A percentile compares a stretch with the other conserved stretches of the same genome.
phyloP scores from a whole-genome alignment of 129 eudicot genomes.

The Deinandra increscens region DNA sequence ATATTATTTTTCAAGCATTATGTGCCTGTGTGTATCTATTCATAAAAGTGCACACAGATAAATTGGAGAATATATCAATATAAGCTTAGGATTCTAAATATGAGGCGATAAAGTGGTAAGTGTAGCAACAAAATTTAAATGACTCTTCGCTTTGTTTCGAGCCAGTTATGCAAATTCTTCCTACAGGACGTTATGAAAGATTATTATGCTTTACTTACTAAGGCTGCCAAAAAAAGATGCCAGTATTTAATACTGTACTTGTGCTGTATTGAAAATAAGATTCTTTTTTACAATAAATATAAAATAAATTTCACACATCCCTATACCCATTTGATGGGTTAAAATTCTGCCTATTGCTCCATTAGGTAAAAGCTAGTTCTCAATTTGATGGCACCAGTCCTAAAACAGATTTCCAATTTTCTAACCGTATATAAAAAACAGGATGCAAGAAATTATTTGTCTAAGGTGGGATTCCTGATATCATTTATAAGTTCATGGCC shows the following conservation, averaged over 20 bases:
- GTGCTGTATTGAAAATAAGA: conserved; percentile 18
- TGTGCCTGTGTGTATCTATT: neutral
- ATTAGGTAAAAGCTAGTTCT: conserved; percentile 1
- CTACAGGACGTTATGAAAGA: neutral
- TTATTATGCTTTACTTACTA: conserved; percentile 33
- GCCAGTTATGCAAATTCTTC: conserved; percentile 34
- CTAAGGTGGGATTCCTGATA: conserved; percentile 7
- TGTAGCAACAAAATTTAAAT: conserved; percentile 17
- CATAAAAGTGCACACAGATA: conserved; percentile 11
- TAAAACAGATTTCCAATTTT: neutral
- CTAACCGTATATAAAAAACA: neutral
- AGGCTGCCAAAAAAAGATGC: conserved; percentile 33
- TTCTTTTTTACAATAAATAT: conserved; percentile 19
- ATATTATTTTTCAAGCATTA: neutral
- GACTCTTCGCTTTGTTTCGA: conserved; percentile 36
- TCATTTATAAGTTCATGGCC: conserved; percentile 13
- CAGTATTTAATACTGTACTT: conserved; percentile 27
- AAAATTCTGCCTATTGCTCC: conserved; percentile 5
- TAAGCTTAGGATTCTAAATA: conserved; percentile 7
- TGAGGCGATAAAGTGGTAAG: conserved; percentile 10
- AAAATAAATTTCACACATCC: conserved; percentile 5
- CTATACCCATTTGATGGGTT: conserved; percentile 16
- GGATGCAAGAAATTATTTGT: conserved; percentile 4
- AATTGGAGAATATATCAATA: conserved; percentile 13
- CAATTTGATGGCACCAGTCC: conserved; percentile 1